These are phyloP conservation scores for Monilinia fructigena DNA, from an alignment of 2,329 filamentous ascomycete genomes.

Conservation along the genomic window DNA sequence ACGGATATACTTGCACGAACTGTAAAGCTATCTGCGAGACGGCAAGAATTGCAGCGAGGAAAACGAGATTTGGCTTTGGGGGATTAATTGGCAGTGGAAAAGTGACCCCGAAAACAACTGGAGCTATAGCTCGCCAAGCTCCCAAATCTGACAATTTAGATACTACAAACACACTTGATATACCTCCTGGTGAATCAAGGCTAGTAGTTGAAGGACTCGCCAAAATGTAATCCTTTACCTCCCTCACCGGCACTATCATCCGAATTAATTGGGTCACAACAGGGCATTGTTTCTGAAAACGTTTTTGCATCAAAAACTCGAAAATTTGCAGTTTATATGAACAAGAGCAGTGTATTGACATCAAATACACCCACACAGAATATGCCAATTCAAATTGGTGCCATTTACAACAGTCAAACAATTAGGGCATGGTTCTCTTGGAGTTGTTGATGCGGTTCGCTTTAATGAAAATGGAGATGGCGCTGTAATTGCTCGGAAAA, in stretches of 20 bases:
- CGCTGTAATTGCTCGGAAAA: slow-evolving; percentile 25
- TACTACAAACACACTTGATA: not conserved
- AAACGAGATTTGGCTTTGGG: not conserved
- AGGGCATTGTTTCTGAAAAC: too few relatives aligned
- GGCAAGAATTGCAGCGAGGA: not conserved
- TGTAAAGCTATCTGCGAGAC: not conserved
- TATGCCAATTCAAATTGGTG: slow-evolving; percentile 21
- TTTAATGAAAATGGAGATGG: not conserved
- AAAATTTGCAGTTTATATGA: too few relatives aligned
- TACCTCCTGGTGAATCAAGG: not conserved
- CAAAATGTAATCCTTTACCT: too few relatives aligned
- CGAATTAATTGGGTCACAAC: too few relatives aligned
- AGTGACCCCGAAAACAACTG: too few relatives aligned
- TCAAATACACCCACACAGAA: slow-evolving; percentile 23
- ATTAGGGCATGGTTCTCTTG: slow-evolving; percentile 28
- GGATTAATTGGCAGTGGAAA: not conserved
- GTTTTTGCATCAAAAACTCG: too few relatives aligned
- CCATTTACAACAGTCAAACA: slow-evolving; percentile 26
- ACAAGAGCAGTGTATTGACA: not conserved
- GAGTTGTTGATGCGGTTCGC: slow-evolving; percentile 28
- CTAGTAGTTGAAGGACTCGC: not conserved
- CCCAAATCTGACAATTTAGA: not conserved
- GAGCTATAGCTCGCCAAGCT: not conserved
- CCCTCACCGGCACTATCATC: too few relatives aligned
- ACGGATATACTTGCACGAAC: not conserved